These are phyloP conservation scores for Aurifilum marmelostoma DNA, from an alignment of 2,329 filamentous ascomycete genomes.

Conservation along the genomic window DNA sequence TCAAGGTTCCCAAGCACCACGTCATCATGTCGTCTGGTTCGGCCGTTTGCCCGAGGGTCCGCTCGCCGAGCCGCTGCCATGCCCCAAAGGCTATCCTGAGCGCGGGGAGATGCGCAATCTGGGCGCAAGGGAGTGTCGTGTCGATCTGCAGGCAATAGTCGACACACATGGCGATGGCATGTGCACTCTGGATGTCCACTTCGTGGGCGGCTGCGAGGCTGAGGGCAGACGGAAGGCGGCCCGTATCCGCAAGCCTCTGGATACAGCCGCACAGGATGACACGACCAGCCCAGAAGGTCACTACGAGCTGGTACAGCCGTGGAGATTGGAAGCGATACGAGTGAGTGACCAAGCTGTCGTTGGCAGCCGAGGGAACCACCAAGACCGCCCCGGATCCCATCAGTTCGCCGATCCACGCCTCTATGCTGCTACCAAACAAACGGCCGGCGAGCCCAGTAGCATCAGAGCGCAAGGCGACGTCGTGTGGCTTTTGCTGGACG, in stretches of 20 bases:
- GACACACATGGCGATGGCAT: slow-evolving; percentile 1
- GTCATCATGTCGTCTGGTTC: slow-evolving; percentile 1
- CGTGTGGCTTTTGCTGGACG: slow-evolving; percentile 3
- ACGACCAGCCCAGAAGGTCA: slow-evolving; percentile 1
- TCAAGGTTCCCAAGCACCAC: slow-evolving; percentile 5
- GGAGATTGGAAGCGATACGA: slow-evolving; percentile 4
- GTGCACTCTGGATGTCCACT: neutral
- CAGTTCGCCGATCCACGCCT: slow-evolving; percentile 9
- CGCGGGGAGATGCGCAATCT: neutral
- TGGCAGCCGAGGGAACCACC: neutral
- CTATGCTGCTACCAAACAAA: neutral
- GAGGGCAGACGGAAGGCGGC: slow-evolving; percentile 1
- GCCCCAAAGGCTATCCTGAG: slow-evolving; percentile 7
- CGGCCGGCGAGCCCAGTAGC: neutral
- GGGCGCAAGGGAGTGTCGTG: neutral
- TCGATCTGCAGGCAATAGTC: slow-evolving; percentile 7
- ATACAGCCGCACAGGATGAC: slow-evolving; percentile 3
- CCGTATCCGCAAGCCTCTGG: neutral
- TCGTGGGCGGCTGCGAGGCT: neutral
- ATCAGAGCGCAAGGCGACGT: neutral
- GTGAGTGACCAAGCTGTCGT: neutral
- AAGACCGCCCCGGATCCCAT: slow-evolving; percentile 2
- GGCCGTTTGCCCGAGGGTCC: neutral
- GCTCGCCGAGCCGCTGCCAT: neutral
- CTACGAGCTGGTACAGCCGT: slow-evolving; percentile 3